These are phyloP conservation scores for Trichosporon sp. DNA, from an alignment of 1,284 basidiomycete genomes.

Conservation along the genomic window DNA sequence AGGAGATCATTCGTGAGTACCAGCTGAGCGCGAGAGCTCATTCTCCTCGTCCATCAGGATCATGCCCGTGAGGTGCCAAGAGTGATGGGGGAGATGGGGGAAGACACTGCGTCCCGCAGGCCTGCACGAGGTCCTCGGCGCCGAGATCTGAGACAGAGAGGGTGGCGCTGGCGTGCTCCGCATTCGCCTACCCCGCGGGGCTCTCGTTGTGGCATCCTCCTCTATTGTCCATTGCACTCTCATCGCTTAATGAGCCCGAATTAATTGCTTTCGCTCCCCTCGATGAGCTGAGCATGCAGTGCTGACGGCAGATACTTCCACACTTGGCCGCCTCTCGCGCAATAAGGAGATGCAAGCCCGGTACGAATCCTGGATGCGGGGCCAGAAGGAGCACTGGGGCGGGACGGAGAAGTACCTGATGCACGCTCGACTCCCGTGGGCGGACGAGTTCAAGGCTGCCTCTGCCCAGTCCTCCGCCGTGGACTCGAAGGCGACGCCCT, in stretches of 20 bases:
- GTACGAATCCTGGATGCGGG: constrained; percentile 50
- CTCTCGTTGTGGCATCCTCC: too few species aligned
- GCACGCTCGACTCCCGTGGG: constrained; percentile 48
- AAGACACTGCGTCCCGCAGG: too few species aligned
- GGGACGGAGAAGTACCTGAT: constrained; percentile 52
- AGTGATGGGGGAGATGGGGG: background rate
- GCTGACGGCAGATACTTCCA: constrained; percentile 32
- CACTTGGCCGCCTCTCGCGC: constrained; percentile 44
- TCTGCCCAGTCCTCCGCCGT: background rate
- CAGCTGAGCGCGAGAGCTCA: too few species aligned
- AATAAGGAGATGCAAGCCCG: constrained; percentile 49
- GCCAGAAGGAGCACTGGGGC: constrained; percentile 45
- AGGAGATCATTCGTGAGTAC: constrained; percentile 47
- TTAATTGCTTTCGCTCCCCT: too few species aligned
- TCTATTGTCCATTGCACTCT: too few species aligned
- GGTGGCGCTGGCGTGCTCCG: too few species aligned
- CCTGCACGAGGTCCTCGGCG: too few species aligned
- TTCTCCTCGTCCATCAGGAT: too few species aligned
- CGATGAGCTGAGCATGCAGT: background rate
- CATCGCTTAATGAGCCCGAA: too few species aligned
- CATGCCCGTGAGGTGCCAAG: too few species aligned
- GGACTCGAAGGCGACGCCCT: background rate
- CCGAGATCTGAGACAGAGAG: too few species aligned
- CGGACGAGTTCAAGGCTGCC: constrained; percentile 18
- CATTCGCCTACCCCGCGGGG: too few species aligned